Evolutionary conservation across 176 grass and related monocot species (phyloP).

Genomic region (Aechmea fasciata): DNA sequence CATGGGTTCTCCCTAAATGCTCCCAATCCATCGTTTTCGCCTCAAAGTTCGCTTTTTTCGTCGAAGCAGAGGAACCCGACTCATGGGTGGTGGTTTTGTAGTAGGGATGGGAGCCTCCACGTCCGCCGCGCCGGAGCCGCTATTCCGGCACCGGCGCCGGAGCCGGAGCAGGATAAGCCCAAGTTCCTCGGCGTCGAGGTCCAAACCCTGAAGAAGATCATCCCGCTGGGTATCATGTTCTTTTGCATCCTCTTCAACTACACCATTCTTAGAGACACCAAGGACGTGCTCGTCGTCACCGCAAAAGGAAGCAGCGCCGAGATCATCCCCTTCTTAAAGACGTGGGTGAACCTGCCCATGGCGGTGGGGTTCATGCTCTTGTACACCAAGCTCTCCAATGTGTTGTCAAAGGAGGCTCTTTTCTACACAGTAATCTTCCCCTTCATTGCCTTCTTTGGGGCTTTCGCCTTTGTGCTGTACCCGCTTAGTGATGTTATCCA

Average conservation of each 20-base stretch:
- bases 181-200: conserved; percentile 69
- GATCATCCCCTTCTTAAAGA: conserved; percentile 99
- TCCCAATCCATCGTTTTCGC: conserved; percentile 9
- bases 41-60: conserved; percentile 23
- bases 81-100: not conserved
- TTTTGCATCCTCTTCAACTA: conserved; percentile 99
- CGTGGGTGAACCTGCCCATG: conserved; percentile 97
- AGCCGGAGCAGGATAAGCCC: conserved; percentile 19
- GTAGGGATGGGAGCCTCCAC: conserved; percentile 7
- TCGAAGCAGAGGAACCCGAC: not conserved
- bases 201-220: conserved; percentile 75
- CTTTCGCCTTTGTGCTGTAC: conserved; percentile 71
- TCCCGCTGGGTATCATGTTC: conserved; percentile 94
- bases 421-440: conserved; percentile 95
- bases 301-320: conserved; percentile 98
- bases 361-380: conserved; percentile 94
- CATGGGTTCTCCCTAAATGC: conserved; percentile 15
- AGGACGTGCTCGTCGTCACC: conserved; percentile 92
- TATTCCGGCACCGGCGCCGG: conserved; percentile 14
- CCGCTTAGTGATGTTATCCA: conserved; percentile 77
- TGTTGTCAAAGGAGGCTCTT: conserved; percentile 79
- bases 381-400: conserved; percentile 89
- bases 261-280: conserved; percentile 95
- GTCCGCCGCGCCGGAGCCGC: conserved; percentile 21
- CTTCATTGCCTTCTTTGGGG: conserved; percentile 88